Evolutionary conservation across 169 alveolate genomes (phyloP).

Genomic region (Cryptosporidium bovis): DNA sequence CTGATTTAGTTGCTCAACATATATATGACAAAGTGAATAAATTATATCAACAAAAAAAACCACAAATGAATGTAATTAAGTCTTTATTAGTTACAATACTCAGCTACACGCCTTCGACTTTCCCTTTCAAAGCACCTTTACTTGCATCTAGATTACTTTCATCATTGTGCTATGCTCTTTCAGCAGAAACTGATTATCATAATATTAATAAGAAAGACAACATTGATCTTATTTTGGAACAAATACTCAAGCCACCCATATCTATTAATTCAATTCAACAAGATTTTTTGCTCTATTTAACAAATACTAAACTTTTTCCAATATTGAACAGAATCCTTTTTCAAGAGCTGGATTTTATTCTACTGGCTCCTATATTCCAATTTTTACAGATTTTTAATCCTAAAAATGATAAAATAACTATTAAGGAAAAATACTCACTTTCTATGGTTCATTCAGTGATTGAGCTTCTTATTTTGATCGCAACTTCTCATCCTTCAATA

Average conservation of each 20-base stretch:
- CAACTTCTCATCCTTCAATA: conserved; percentile 55
- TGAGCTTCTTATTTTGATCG: conserved; percentile 39
- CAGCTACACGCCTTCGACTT: conserved; percentile 23
- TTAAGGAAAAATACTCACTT: conserved; percentile 9
- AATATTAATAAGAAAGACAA: not conserved
- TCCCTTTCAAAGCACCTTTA: conserved; percentile 26
- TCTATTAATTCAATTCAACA: conserved; percentile 47
- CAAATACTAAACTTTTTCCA: conserved; percentile 54
- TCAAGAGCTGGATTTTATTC: conserved; percentile 60
- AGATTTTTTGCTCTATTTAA: conserved; percentile 46
- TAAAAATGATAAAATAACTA: not conserved
- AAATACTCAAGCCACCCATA: conserved; percentile 47
- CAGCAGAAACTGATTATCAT: not conserved
- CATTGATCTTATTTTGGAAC: conserved; percentile 16
- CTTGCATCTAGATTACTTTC: conserved; percentile 51
- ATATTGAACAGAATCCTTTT: conserved; percentile 13
- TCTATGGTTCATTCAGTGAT: conserved; percentile 10
- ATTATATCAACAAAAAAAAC: conserved; percentile 27
- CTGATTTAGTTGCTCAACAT: conserved; percentile 34
- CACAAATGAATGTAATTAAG: conserved; percentile 43
- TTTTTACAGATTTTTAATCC: conserved; percentile 14
- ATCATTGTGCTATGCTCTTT: conserved; percentile 50
- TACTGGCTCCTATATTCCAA: conserved; percentile 53
- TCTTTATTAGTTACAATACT: conserved; percentile 22
- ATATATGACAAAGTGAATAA: conserved; percentile 3